Percentiles rank a stretch among this genome's conserved stretches.
Conservation (phyloP, 495 filamentous ascomycete species). For the Lasiosphaeriaceae sp. region DNA sequence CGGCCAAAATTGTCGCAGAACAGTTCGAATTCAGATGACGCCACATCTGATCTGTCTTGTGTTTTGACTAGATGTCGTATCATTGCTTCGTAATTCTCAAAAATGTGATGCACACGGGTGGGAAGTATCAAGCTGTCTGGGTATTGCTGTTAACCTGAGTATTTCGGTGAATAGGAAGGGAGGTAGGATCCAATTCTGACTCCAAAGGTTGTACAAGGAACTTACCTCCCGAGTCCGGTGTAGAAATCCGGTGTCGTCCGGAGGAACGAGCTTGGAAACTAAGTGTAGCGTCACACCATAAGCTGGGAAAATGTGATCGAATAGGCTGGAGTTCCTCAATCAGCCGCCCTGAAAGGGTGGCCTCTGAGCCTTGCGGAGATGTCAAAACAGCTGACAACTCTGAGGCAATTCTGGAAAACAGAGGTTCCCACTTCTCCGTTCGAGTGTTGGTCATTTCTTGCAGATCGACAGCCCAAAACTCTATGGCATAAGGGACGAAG, state of each 20-base stretch:
- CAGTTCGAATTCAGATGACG: conserved; percentile 17
- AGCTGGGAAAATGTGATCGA: background rate
- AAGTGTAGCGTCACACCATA: background rate
- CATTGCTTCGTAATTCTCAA: background rate
- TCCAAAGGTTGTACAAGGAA: background rate
- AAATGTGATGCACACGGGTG: background rate
- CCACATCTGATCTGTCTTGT: conserved; percentile 8
- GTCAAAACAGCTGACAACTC: background rate
- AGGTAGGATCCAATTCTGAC: background rate
- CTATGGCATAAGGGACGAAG: conserved; percentile 26
- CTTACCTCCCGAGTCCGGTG: background rate
- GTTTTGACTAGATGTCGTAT: background rate
- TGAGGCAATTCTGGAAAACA: background rate
- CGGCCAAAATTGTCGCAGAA: conserved; percentile 22
- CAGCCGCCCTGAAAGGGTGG: background rate
- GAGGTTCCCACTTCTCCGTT: background rate
- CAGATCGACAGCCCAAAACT: conserved; percentile 17
- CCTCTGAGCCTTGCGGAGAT: background rate
- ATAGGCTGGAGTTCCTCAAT: background rate
- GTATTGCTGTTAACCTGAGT: background rate
- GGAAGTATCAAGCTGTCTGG: background rate
- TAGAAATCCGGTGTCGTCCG: background rate
- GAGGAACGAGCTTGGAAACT: background rate
- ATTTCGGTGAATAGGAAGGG: background rate
- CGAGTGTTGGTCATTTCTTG: background rate